Conservation (phyloP, 768 basidiomycete genomes). For the Pisolithus microcarpus region DNA sequence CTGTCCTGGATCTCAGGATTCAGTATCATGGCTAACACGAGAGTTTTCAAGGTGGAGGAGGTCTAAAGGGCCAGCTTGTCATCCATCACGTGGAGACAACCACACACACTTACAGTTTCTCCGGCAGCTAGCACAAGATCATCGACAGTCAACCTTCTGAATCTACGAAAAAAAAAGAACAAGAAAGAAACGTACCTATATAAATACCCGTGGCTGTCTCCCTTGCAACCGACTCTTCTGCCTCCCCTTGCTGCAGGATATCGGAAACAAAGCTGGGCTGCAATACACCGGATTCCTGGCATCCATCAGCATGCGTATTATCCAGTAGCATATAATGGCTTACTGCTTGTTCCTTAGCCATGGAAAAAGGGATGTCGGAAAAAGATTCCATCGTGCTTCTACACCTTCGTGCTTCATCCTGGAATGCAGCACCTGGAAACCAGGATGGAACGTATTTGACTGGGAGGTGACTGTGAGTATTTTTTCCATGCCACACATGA, state of each 20-base stretch:
- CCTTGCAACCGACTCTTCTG: no score
- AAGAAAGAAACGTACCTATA: no score
- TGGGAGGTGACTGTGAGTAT: neutral
- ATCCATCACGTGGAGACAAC: neutral
- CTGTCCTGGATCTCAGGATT: slow-evolving; percentile 17
- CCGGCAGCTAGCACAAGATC: slow-evolving; percentile 21
- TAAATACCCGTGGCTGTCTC: no score
- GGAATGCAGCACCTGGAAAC: slow-evolving; percentile 9
- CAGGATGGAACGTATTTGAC: slow-evolving; percentile 20
- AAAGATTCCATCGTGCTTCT: neutral
- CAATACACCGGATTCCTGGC: no score
- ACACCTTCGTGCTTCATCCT: neutral
- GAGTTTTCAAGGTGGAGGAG: slow-evolving; percentile 12
- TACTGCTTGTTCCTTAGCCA: slow-evolving; percentile 1
- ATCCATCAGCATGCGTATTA: no score
- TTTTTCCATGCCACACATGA: neutral
- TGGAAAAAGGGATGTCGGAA: neutral
- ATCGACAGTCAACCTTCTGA: no score
- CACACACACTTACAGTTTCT: slow-evolving; percentile 16
- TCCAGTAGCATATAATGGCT: no score
- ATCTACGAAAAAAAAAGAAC: no score
- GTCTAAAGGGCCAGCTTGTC: slow-evolving; percentile 11
- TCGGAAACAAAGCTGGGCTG: no score
- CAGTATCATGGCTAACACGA: slow-evolving; percentile 23
- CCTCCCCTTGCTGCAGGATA: no score